Conservation (phyloP, 352 stramenopile genomes). For the Plasmopara muralis region DNA sequence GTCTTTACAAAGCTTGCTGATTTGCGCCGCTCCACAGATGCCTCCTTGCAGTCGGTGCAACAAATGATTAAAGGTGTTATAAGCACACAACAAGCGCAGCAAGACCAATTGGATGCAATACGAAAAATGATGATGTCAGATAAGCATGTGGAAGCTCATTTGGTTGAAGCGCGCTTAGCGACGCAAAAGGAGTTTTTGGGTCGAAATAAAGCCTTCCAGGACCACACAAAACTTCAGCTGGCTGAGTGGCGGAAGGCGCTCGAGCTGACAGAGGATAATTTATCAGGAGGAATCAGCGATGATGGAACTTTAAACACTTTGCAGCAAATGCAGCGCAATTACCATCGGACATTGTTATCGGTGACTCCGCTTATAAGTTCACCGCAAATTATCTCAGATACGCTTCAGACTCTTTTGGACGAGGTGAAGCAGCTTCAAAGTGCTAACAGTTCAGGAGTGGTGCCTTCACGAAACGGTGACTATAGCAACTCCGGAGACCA, state of each 20-base stretch:
- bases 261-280: conserved; percentile 57
- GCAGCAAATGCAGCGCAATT: conserved; percentile 55
- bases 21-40: conserved; percentile 51
- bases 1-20: conserved; percentile 79
- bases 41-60: conserved; percentile 48
- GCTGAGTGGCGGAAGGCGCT: conserved; percentile 62
- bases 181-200: conserved; percentile 67
- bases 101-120: conserved; percentile 47
- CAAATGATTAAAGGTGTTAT: conserved; percentile 39
- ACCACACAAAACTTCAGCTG: conserved; percentile 56
- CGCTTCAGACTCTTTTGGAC: conserved; percentile 45
- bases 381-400: conserved; percentile 49
- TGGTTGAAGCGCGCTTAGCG: conserved; percentile 46
- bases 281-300: conserved; percentile 42
- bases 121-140: conserved; percentile 47
- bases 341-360: conserved; percentile 52
- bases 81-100: conserved; percentile 33
- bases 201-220: conserved; percentile 61
- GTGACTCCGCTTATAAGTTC: conserved; percentile 55
- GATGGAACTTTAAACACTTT: conserved; percentile 55
- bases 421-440: conserved; percentile 54
- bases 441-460: conserved; percentile 36
- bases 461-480: conserved; percentile 27
- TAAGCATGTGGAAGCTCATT: conserved; percentile 45
- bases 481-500: conserved; percentile 4